These are phyloP conservation scores for Blastocladiella britannica DNA, from an alignment of 192 early-diverging fungal genomes.

Conservation along the genomic window DNA sequence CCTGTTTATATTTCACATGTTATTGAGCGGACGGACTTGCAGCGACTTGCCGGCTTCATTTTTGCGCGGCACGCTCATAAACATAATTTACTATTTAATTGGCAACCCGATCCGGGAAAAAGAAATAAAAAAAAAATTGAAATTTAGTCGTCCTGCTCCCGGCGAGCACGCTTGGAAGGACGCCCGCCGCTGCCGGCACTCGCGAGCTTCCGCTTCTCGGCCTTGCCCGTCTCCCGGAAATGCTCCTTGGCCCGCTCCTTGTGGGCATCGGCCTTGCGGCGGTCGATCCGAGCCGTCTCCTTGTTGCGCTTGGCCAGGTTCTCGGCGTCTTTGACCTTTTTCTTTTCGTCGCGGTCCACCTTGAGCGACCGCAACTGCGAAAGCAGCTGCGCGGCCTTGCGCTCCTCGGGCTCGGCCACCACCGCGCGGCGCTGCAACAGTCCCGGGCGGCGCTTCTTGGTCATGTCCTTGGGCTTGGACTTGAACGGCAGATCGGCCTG, in stretches of 20 bases:
- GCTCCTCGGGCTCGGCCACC: constrained; percentile 75
- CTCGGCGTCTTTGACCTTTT: constrained; percentile 30
- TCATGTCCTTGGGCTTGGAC: constrained; percentile 54
- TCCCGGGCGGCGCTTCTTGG: constrained; percentile 24
- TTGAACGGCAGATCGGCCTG: constrained; percentile 72
- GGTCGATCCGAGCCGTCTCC: constrained; percentile 18
- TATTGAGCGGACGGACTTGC: no score
- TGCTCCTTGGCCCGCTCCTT: constrained; percentile 4
- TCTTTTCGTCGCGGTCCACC: constrained; percentile 67
- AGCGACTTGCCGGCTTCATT: no score
- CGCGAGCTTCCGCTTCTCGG: background rate
- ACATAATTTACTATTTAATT: no score
- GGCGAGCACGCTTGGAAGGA: no score
- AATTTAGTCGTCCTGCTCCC: no score
- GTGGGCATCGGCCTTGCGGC: constrained; percentile 7
- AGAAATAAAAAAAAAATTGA: no score
- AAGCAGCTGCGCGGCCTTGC: constrained; percentile 62
- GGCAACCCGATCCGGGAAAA: no score
- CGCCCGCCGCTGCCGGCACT: background rate
- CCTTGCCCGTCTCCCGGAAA: constrained; percentile 2
- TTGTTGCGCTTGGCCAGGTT: constrained; percentile 21
- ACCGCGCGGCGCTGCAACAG: constrained; percentile 54
- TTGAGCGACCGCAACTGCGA: constrained; percentile 68
- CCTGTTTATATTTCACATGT: no score
- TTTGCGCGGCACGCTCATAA: no score